Evolutionary conservation across 2,329 filamentous ascomycete genomes (phyloP), one percentile per base, ranked within the genome.

Genomic region (Aspergillus versicolor): DNA sequence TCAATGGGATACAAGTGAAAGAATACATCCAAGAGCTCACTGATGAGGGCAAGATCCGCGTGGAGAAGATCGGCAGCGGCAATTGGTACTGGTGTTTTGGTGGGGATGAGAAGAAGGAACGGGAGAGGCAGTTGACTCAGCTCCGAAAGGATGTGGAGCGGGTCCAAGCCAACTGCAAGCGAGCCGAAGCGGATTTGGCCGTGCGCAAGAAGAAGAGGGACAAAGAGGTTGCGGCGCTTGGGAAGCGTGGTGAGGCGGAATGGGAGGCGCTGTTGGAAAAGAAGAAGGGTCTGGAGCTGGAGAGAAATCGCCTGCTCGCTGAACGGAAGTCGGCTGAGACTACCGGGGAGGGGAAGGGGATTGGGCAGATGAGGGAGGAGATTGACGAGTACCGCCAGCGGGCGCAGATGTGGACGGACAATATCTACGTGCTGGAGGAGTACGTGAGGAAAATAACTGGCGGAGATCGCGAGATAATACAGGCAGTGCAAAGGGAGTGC

Each of bases 31-130:
- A 87, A 68, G 76, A 80, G 4, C 79, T 89, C 19, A 75, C 78
- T 8, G 84, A 88, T 65, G 87, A 89, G 56, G 79, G 78, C 64
- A 80, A 82, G 64, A 82, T 89, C 59, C 80, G 81, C 17, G 82
- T 87, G 27, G 86, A 89, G 74, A 89, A 88, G 71, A 89, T 89
- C 64, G 87, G 86, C 43, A 86, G 80, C 61, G 86, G 85, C 27
- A 89, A 89, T 69, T 89, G 86, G 86, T 89, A 88, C 73, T 89
- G 87, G 87, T 82, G 80, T 61, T 89, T 88, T 68, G 77, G 73
- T 17, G 84, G 80, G 27, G 84, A 88, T 52, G 83, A 83, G 65
- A 81, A 77, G 67, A 80, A 79, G 47, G 69, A 72, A 17, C 76
- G 74, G 55, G 74, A 82, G 48, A 64, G 60, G 15, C 65, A 65